A percentile compares a stretch with the other conserved stretches of the same genome.
These are phyloP conservation scores for Candida ovalis DNA, from an alignment of 805 yeast species.

Conservation along the genomic window DNA sequence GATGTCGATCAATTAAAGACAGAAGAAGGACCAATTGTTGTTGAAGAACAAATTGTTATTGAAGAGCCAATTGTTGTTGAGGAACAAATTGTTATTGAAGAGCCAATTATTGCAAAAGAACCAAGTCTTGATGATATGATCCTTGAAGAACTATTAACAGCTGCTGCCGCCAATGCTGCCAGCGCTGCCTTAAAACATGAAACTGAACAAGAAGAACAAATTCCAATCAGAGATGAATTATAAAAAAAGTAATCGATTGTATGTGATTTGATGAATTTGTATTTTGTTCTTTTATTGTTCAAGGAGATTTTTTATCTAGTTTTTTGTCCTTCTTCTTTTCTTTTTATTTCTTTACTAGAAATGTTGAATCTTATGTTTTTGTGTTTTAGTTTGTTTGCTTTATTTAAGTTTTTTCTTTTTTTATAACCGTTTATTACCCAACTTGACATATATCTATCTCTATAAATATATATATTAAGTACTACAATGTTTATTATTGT, in stretches of 20 bases:
- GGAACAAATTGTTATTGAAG: neutral
- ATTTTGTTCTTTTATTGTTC: neutral
- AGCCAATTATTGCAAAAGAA: neutral
- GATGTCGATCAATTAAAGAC: conserved; percentile 10
- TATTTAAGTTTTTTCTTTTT: too few species aligned
- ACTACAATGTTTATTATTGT: too few species aligned
- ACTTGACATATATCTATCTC: too few species aligned
- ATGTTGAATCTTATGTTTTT: too few species aligned
- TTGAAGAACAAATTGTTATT: neutral
- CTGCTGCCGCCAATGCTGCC: neutral
- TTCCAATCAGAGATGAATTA: conserved; percentile 1
- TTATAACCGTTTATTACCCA: too few species aligned
- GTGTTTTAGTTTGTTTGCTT: too few species aligned
- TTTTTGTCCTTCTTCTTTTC: too few species aligned
- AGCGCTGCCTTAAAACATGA: too few species aligned
- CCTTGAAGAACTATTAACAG: neutral
- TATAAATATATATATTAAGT: too few species aligned
- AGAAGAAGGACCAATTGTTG: conserved; percentile 2
- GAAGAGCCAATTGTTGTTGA: neutral
- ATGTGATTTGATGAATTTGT: neutral
- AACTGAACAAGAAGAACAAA: neutral
- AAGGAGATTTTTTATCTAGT: too few species aligned
- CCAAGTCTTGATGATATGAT: neutral
- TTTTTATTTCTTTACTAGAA: too few species aligned
- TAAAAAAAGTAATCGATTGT: neutral